Evolutionary conservation across 805 yeast genomes (phyloP).

Genomic region (Candida pseudofarinosa): DNA sequence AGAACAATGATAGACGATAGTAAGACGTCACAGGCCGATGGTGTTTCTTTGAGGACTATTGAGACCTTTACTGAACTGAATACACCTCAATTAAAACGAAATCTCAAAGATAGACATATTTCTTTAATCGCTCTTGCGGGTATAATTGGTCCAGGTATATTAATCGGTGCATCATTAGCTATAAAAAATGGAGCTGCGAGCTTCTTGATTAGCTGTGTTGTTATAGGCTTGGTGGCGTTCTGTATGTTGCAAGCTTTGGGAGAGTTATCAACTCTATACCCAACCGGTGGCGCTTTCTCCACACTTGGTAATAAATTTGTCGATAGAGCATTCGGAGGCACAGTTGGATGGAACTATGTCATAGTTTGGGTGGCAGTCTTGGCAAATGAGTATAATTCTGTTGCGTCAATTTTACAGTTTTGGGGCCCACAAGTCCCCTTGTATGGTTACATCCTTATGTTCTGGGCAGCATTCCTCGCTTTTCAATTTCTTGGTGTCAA

Average conservation of each 20-base stretch:
- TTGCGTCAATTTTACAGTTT: conserved; percentile 45
- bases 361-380: conserved; percentile 55
- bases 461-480: conserved; percentile 48
- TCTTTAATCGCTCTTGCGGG: conserved; percentile 54
- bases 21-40: background rate
- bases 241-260: conserved; percentile 55
- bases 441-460: conserved; percentile 51
- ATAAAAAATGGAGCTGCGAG: conserved; percentile 50
- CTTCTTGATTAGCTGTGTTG: conserved; percentile 38
- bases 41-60: background rate
- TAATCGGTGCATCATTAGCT: conserved; percentile 52
- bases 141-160: conserved; percentile 57
- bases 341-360: conserved; percentile 50
- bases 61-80: background rate
- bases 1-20: background rate
- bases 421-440: conserved; percentile 52
- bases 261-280: conserved; percentile 51
- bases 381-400: conserved; percentile 52
- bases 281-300: conserved; percentile 48
- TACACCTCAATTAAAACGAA: conserved; percentile 34
- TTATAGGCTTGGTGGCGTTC: conserved; percentile 51
- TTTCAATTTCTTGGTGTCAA: conserved; percentile 51
- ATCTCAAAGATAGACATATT: conserved; percentile 47
- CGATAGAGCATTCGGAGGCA: conserved; percentile 55
- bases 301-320: conserved; percentile 48